Percentiles rank a stretch among this genome's conserved stretches.
Conservation (phyloP, 176 grass and related monocot species). For the Tuctoria greenei region DNA sequence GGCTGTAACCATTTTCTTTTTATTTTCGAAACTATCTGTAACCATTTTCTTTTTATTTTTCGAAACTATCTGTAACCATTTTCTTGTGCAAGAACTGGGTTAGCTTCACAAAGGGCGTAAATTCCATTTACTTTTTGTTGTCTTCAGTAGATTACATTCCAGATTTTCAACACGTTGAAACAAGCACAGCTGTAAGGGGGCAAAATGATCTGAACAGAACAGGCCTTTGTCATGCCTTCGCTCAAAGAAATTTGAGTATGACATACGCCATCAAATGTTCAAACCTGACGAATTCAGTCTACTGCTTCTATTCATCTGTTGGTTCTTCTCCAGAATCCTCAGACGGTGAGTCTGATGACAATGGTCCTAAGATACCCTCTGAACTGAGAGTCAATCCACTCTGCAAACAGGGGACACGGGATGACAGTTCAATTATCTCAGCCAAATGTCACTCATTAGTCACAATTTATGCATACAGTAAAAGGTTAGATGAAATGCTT, state of each 20-base stretch:
- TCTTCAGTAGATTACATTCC: conserved; percentile 35
- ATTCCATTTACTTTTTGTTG: conserved; percentile 30
- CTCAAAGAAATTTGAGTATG: not conserved
- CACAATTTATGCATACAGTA: not conserved
- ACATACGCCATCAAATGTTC: conserved; percentile 15
- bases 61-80: too few species aligned
- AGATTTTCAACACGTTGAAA: conserved; percentile 25
- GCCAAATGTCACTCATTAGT: not conserved
- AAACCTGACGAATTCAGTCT: conserved; percentile 1
- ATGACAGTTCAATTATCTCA: conserved; percentile 15
- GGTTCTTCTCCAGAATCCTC: conserved; percentile 41
- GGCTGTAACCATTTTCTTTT: not conserved
- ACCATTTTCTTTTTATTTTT: too few species aligned
- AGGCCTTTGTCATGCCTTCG: conserved; percentile 18
- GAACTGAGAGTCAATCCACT: conserved; percentile 88
- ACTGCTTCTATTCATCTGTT: conserved; percentile 26
- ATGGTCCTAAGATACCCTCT: conserved; percentile 77
- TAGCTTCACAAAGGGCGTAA: conserved; percentile 35
- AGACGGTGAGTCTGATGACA: conserved; percentile 57
- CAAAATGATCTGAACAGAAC: conserved; percentile 18
- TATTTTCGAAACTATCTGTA: too few species aligned
- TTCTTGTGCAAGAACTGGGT: conserved; percentile 18
- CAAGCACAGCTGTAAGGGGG: conserved; percentile 3
- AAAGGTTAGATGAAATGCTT: not conserved
- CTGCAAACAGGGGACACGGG: conserved; percentile 47